Evolutionary conservation across 202 grass and related monocot genomes (phyloP).

Genomic region (Schoenoplectus triqueter): DNA sequence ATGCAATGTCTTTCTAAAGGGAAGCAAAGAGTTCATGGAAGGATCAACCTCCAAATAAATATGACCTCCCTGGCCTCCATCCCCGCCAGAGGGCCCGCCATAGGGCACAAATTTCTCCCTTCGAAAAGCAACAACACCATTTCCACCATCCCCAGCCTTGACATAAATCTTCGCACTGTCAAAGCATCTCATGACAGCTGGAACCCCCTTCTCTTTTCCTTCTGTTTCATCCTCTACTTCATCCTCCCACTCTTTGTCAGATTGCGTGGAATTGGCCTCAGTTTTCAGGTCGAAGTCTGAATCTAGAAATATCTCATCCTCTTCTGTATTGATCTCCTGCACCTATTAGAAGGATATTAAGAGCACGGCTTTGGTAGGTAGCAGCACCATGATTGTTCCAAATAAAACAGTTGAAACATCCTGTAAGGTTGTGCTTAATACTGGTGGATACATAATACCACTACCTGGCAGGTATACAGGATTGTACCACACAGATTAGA

Average conservation of each 20-base stretch:
- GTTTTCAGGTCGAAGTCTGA: constrained; percentile 28
- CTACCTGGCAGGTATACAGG: background rate
- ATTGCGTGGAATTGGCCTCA: constrained; percentile 4
- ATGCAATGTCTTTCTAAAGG: constrained; percentile 88
- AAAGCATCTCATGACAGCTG: constrained; percentile 95
- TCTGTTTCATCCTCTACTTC: constrained; percentile 43
- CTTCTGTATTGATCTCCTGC: constrained; percentile 30
- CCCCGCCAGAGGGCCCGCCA: constrained; percentile 84
- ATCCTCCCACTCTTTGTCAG: constrained; percentile 28
- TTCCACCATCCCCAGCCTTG: constrained; percentile 84
- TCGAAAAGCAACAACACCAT: constrained; percentile 84
- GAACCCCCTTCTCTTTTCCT: constrained; percentile 84
- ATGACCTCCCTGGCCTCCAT: constrained; percentile 83
- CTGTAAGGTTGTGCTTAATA: background rate
- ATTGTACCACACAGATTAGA: background rate
- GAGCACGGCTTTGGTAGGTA: background rate
- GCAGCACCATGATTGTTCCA: background rate
- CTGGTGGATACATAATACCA: background rate
- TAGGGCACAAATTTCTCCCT: constrained; percentile 87
- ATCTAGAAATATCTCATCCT: constrained; percentile 45
- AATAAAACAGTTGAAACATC: background rate
- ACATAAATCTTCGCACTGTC: constrained; percentile 88
- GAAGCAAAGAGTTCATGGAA: constrained; percentile 88
- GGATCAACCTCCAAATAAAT: constrained; percentile 87
- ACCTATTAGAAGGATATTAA: background rate